Base-by-base conservation (phyloP, 192 early-diverging fungal genomes). In the Dispira simplex region DNA sequence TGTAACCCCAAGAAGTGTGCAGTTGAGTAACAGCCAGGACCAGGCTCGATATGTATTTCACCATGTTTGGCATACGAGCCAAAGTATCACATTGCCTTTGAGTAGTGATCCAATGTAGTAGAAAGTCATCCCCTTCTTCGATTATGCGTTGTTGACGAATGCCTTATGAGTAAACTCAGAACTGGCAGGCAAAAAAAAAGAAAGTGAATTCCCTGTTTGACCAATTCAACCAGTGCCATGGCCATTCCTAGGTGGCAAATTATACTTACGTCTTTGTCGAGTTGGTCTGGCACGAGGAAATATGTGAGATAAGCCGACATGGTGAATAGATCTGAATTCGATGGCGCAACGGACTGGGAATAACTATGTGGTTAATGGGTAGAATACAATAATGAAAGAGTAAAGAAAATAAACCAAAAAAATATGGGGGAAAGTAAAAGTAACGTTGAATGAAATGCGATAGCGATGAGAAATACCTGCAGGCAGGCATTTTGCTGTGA, bases 251-350 rank as follows among this genome's bases (percentile, higher is more conserved):
- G 1, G 16, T 20, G 49, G 16, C 49, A 23, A 1, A 23, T 23
- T 20, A 23, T 51, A 51, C 49, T 51, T 51, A 51, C 49, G 49
- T 51, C 49, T 51, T 51, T 23, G 49, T 51, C 49, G 23, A 51
- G 49, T 20, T 23, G 49, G 49, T 51, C n/a, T 3, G 49, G 49
- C 8, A 20, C n/a, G 23, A 51, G 49, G 8, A 51, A 51, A 8
- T 51, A 51, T 18, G 16, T 23, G 8, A 51, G 16, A 23, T 51
- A 51, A 1, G 16, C 49, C n/a, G 49, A 51, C 49, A 51, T 51
- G 49, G 49, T 51, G 16, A 51, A 1, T 8, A 23, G 4, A 8
- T 20, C n/a, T 18, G 8, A 51, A 51, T 3, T 18, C 4, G 23
- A 51, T 23, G 4, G 3, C 1, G 4, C n/a, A 23, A 8, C 23